Evolutionary conservation across 192 early-diverging fungal species (phyloP).

Genomic region (Entomortierella beljakovae): DNA sequence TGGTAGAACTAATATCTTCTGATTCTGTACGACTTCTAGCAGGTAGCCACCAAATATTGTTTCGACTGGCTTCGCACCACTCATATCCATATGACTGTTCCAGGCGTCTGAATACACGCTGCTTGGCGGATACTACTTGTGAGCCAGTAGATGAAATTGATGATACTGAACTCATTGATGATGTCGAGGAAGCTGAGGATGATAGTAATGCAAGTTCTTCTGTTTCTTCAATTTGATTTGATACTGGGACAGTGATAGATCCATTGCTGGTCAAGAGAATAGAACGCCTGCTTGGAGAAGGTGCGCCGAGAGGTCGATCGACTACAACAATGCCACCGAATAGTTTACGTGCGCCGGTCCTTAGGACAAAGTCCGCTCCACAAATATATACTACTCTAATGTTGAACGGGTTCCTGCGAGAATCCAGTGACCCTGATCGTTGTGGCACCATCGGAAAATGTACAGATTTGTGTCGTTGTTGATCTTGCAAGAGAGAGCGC

Average conservation of each 20-base stretch:
- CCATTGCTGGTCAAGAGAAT: slow-evolving; percentile 30
- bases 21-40: slow-evolving; percentile 35
- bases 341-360: slow-evolving; percentile 49
- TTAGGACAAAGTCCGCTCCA: slow-evolving; percentile 52
- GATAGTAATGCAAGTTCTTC: not conserved
- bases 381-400: slow-evolving; percentile 57
- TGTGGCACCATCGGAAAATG: slow-evolving; percentile 24
- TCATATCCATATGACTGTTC: slow-evolving; percentile 37
- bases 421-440: slow-evolving; percentile 46
- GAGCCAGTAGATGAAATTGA: not conserved
- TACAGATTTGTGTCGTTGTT: not conserved
- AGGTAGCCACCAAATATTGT: slow-evolving; percentile 52
- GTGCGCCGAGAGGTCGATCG: slow-evolving; percentile 39
- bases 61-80: slow-evolving; percentile 37
- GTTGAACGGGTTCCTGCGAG: slow-evolving; percentile 41
- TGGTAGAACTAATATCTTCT: slow-evolving; percentile 46
- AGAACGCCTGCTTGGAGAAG: slow-evolving; percentile 38
- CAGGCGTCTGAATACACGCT: slow-evolving; percentile 34
- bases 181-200: not conserved
- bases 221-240: slow-evolving; percentile 8
- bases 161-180: not conserved
- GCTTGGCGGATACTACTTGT: slow-evolving; percentile 3
- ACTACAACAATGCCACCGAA: slow-evolving; percentile 41
- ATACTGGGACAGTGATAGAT: slow-evolving; percentile 36
- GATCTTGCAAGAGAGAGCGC: slow-evolving; percentile 18